Evolutionary conservation across 2,329 filamentous ascomycete species (phyloP).

Genomic region (Penicillium sp.): DNA sequence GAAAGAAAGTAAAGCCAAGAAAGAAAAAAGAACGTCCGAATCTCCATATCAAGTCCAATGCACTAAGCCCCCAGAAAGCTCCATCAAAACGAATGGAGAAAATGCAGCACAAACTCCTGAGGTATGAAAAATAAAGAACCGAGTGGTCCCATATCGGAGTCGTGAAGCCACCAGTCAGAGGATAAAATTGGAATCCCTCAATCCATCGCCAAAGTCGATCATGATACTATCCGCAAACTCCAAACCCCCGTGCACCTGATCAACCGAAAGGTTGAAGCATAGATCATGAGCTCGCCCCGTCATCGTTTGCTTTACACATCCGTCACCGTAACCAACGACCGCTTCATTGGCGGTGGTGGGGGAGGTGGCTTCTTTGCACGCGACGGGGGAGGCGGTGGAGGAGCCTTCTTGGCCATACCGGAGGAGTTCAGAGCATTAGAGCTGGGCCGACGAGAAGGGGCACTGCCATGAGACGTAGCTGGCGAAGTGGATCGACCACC

Average conservation of each 20-base stretch:
- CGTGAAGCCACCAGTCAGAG: not conserved
- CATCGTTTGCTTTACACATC: constrained; percentile 19
- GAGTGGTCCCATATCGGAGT: not conserved
- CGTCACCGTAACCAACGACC: constrained; percentile 40
- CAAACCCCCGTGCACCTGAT: constrained; percentile 12
- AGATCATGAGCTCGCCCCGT: not conserved
- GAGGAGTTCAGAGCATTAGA: constrained; percentile 44
- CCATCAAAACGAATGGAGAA: not conserved
- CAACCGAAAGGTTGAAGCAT: not conserved
- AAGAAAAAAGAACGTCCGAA: not conserved
- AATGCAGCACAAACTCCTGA: not conserved
- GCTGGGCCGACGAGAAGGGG: constrained; percentile 54
- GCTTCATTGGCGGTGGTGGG: constrained; percentile 65
- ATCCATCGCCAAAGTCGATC: not conserved
- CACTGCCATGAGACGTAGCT: constrained; percentile 54
- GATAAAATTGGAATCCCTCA: constrained; percentile 7
- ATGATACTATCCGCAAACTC: constrained; percentile 6
- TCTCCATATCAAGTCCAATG: not conserved
- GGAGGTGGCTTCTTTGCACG: constrained; percentile 67
- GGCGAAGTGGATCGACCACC: constrained; percentile 56
- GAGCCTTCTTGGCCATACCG: constrained; percentile 52
- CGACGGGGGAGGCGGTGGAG: constrained; percentile 64
- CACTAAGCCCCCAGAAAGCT: not conserved
- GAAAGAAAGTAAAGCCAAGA: not conserved
- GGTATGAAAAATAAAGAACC: not conserved